Evolutionary conservation across 805 yeast species (phyloP).

Genomic region (Saccharomycopsis babjevae): DNA sequence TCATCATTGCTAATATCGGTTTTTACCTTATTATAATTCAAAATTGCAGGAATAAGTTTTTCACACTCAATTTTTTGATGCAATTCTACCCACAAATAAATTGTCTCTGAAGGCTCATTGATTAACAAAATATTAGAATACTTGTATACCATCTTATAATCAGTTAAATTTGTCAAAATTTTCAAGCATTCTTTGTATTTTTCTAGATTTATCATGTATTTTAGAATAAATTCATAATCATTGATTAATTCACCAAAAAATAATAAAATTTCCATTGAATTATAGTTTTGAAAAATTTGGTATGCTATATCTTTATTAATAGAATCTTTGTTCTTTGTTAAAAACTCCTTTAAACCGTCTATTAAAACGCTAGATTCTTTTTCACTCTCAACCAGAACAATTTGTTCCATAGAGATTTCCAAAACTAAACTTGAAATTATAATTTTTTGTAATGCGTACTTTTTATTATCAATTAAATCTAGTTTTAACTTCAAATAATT

Average conservation of each 20-base stretch:
- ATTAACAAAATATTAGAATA: conserved; percentile 60
- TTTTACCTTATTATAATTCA: conserved; percentile 49
- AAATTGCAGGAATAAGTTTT: conserved; percentile 63
- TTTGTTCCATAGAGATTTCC: conserved; percentile 41
- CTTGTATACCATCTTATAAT: conserved; percentile 44
- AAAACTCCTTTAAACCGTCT: conserved; percentile 34
- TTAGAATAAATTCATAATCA: conserved; percentile 60
- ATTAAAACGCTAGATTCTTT: not conserved
- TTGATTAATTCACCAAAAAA: conserved; percentile 55
- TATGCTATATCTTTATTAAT: conserved; percentile 63
- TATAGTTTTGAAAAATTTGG: conserved; percentile 59
- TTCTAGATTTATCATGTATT: conserved; percentile 57
- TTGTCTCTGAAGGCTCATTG: conserved; percentile 59
- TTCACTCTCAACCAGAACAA: conserved; percentile 24
- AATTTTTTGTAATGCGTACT: conserved; percentile 34
- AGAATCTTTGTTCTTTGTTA: conserved; percentile 34
- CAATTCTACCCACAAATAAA: conserved; percentile 68
- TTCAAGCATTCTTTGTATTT: conserved; percentile 68
- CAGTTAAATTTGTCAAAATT: conserved; percentile 39
- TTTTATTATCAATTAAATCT: conserved; percentile 20
- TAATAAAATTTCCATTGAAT: conserved; percentile 52
- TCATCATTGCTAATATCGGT: conserved; percentile 31
- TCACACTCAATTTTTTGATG: conserved; percentile 42
- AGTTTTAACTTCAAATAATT: conserved; percentile 37
- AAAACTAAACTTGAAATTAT: conserved; percentile 59